Evolutionary conservation across 805 yeast species (phyloP), one percentile per base, ranked within the genome.

Genomic region (Kuraishia cidri): DNA sequence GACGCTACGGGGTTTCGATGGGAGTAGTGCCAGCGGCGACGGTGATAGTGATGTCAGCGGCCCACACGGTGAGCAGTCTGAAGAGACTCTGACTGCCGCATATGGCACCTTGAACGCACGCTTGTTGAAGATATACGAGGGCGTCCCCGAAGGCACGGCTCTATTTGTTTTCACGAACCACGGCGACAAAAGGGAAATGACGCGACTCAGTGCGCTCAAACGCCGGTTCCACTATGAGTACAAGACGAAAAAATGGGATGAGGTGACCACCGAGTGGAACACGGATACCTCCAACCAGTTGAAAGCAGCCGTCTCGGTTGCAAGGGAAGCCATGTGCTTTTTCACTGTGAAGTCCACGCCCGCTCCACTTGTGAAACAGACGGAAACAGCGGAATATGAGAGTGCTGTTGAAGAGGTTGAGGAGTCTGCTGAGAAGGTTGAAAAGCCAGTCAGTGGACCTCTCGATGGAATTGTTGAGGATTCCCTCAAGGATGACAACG

Each of bases 261-360:
- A 60, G 13, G 54, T 66, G 8, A 65, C 66, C 20, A 51, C 54
- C 12, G 45, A 50, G n/a, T 78, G 87, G 83, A 67, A 69, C 3
- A 51, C 54, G 20, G 60, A 62, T 12, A 72, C 74, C 41, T 67
- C 60, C 18, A 56, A 55, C 13, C 62, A 59, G 29, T 56, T 88
- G 25, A 56, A 56, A 10, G 52, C 48, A 14, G 75, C 75, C 0
- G 60, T 74, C 2, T 51, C 47, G 2, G 45, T 44, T 5, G 92
- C 88, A 0, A 62, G 88, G 42, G 61, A 69, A 27, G 79, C 88
- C 3, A 50, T 79, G 4, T 61, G 75, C 4, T 72, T 81, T 37
- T 39, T 82, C 10, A 58, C 64, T n/a, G 48, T 51, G 21, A 52
- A 52, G 31, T n/a, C n/a, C n/a, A n/a, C n/a, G n/a, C n/a, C 37